Conservation (phyloP, 345 rosid genomes). For the Orychophragmus violaceus region DNA sequence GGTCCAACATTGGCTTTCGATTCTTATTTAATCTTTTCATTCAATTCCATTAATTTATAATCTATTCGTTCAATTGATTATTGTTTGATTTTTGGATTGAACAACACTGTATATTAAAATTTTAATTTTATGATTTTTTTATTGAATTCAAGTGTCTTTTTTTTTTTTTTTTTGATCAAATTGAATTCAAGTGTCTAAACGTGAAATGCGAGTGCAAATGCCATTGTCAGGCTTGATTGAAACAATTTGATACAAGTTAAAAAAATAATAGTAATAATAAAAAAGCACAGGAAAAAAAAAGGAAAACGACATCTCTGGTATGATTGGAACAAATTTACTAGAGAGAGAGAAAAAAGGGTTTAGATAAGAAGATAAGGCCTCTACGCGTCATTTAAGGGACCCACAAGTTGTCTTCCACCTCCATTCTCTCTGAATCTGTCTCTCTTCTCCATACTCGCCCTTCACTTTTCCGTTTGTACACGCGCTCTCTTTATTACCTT, state of each 20-base stretch:
- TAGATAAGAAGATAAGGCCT: conserved; percentile 19
- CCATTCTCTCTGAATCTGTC: neutral
- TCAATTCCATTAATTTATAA: too few species aligned
- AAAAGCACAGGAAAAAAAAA: neutral
- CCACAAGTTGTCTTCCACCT: neutral
- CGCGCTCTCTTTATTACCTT: neutral
- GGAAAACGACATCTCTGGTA: conserved; percentile 15
- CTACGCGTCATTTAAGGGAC: conserved; percentile 11
- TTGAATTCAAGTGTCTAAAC: too few species aligned
- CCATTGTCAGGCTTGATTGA: too few species aligned
- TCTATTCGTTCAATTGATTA: too few species aligned
- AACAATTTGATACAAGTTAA: neutral
- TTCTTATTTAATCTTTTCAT: too few species aligned
- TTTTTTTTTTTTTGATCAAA: too few species aligned
- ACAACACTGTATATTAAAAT: too few species aligned
- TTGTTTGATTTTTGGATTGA: too few species aligned
- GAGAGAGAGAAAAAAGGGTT: conserved; percentile 9
- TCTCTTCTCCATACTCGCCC: neutral
- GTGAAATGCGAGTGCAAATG: too few species aligned
- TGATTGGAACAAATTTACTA: conserved; percentile 12
- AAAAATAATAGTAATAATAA: neutral
- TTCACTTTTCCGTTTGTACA: neutral
- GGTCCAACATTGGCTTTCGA: too few species aligned
- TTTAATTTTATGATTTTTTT: too few species aligned
- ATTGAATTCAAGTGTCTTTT: too few species aligned